A percentile compares a stretch with the other conserved stretches of the same genome.
phyloP scores from a whole-genome alignment of 768 basidiomycete genomes.

The Russula sp. region DNA sequence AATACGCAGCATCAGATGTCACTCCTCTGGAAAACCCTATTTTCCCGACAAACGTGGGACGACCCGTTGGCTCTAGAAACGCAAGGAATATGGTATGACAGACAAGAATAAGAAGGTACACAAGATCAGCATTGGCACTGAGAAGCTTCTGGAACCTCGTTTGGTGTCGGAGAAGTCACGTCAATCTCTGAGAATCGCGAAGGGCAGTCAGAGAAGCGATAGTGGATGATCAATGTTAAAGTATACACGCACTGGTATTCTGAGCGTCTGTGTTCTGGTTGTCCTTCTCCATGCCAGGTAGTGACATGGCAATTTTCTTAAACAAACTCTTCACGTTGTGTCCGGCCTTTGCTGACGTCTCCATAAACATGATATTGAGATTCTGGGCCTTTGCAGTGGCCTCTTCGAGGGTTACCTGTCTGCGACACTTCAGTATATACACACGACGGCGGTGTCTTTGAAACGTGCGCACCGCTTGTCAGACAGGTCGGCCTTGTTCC shows the following conservation, averaged over 20 bases:
- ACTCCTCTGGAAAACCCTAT: not conserved
- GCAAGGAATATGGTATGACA: constrained; percentile 18
- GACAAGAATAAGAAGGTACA: constrained; percentile 25
- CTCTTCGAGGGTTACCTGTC: constrained; percentile 98
- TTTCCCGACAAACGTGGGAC: constrained; percentile 2
- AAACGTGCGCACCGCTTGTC: constrained; percentile 77
- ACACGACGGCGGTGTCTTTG: not conserved
- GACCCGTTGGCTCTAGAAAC: constrained; percentile 12
- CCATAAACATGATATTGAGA: constrained; percentile 96
- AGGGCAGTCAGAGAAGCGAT: not conserved
- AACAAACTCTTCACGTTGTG: constrained; percentile 99
- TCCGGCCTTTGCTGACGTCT: constrained; percentile 98
- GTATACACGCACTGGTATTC: constrained; percentile 36
- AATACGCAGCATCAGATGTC: constrained; percentile 11
- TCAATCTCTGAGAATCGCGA: constrained; percentile 65
- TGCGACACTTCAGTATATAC: constrained; percentile 29
- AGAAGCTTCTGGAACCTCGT: constrained; percentile 79
- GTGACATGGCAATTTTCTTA: constrained; percentile 98
- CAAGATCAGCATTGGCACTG: constrained; percentile 66
- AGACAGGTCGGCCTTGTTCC: constrained; percentile 98
- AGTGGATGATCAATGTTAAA: not conserved
- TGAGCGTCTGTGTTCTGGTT: constrained; percentile 41
- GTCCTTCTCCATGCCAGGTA: constrained; percentile 93
- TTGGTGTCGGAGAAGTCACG: constrained; percentile 63
- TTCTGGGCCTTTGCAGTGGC: constrained; percentile 87